Base-by-base conservation (phyloP, 192 early-diverging fungal species). In the Cladochytrium replicatum region DNA sequence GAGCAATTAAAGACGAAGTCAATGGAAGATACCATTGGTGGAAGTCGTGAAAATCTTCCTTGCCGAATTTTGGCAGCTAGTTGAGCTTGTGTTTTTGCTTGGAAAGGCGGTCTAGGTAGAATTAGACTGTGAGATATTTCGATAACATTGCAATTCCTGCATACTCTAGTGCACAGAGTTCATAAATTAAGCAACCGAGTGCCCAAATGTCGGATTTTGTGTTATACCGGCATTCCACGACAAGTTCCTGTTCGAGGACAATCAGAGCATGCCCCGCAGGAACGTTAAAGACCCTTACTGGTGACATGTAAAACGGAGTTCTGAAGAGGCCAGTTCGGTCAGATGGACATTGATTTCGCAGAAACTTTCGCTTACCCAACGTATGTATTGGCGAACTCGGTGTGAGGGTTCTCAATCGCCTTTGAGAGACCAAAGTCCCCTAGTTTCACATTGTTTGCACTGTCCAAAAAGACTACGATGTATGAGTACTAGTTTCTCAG, bases 291-390 rank as follows among this genome's bases (percentile, higher is more conserved):
- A 26, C 15, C 43, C 49, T 51, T 76, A 81, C 77, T 7, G 84
- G 84, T 17, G 78, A 81, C 84, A 87, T 87, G 62, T 87, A 87
- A 47, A 71, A 87, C 2, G 84, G 84, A 2, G 84, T 87, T 37
- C 67, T 65, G 38, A 32, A 41, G 29, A 52, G 15, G 17, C 2
- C n/a, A n/a, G n/a, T n/a, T n/a, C n/a, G n/a, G 60, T 66, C 57
- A 6, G 21, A 7, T 44, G 29, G 3, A 48, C 29, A 2, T 29
- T 50, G 1, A 2, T 3, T 11, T 23, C 28, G n/a, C 2, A 37
- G 11, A 65, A 15, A 65, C 6, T 11, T n/a, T 17, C 31, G 32
- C 64, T 39, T 58, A 81, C 75, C 83, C 84, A 29, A 85, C 84
- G 65, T 78, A 85, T 0, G 84, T 87, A 43, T 78, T 67, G 15